Evolutionary conservation across 352 stramenopile genomes (phyloP), one percentile per base, ranked within the genome.

Genomic region (Phytophthora capsici): DNA sequence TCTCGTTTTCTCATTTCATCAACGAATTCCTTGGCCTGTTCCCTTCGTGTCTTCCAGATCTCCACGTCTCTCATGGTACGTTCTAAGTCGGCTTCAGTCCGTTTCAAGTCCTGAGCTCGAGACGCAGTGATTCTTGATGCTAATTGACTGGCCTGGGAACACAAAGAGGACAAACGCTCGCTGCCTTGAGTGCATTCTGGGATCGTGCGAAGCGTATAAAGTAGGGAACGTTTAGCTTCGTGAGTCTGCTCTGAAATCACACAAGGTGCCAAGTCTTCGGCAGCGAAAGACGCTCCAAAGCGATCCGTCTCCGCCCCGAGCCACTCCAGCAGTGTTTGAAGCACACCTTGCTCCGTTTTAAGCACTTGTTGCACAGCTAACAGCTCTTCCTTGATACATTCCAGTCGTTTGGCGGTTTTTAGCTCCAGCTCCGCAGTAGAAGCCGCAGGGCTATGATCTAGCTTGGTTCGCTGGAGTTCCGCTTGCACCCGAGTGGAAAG

Each of bases 41-140:
- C 80, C 3, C 75, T 72, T 12, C 82, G 75, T 1, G 53, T 59
- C 26, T 88, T 90, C 84, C 84, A 93, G 6, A 93, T 57, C 45
- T 93, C 84, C 0, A 91, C 78, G 40, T 89, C 78, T 12, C 78
- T 69, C 47, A 84, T 72, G 1, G 79, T 73, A 17, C 78, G 71
- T 6, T 83, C 76, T n/a, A 90, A 52, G 19, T 90, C 79, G 1
- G 38, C 17, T 48, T 93, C 80, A 36, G 88, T 89, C 5, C 56
- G 62, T 50, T 77, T 75, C 9, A 91, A 63, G 32, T 90, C 80
- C 16, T 73, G 73, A 9, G 75, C 69, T 9, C 75, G 71, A 17
- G 80, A 91, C 14, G 72, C 75, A 0, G 67, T 76, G 20, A 91
- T 80, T 7, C 57, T 71, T n/a, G 77, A 63, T 0, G 81, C 77